Conservation (phyloP, 1,139 yeast species). For the Geotrichum europaeum region DNA sequence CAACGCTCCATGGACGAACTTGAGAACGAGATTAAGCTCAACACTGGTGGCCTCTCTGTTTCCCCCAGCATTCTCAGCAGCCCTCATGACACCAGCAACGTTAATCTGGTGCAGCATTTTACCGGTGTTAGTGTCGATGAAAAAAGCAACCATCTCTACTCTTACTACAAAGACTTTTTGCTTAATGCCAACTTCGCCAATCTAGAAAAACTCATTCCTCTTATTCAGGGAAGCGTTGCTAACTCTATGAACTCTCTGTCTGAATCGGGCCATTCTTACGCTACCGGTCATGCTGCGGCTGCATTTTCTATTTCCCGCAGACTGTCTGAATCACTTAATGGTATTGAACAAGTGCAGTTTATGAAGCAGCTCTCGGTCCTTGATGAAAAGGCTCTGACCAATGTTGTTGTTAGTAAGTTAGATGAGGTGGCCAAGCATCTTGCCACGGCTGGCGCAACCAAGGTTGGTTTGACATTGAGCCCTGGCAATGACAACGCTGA, state of each 20-base stretch:
- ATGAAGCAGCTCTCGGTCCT: slow-evolving; percentile 53
- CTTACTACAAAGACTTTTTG: slow-evolving; percentile 63
- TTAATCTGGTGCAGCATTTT: slow-evolving; percentile 44
- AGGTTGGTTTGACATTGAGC: slow-evolving; percentile 26
- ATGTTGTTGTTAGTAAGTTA: slow-evolving; percentile 56
- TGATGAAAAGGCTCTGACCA: slow-evolving; percentile 53
- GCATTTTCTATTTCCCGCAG: slow-evolving; percentile 55
- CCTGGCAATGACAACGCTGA: slow-evolving; percentile 21
- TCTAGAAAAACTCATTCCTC: slow-evolving; percentile 61
- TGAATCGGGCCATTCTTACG: slow-evolving; percentile 83
- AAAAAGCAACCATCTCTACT: slow-evolving; percentile 56
- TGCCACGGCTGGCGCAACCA: slow-evolving; percentile 21
- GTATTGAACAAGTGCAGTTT: slow-evolving; percentile 70
- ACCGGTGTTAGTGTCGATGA: slow-evolving; percentile 67
- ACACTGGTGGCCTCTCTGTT: slow-evolving; percentile 79
- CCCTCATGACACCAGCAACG: slow-evolving; percentile 23
- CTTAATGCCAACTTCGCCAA: slow-evolving; percentile 65
- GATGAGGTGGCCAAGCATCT: slow-evolving; percentile 44
- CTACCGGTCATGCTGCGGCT: slow-evolving; percentile 63
- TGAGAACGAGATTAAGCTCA: slow-evolving; percentile 75
- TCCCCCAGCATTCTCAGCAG: slow-evolving; percentile 47
- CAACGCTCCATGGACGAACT: slow-evolving; percentile 66
- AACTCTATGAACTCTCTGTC: slow-evolving; percentile 76
- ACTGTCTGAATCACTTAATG: slow-evolving; percentile 59
- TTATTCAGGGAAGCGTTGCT: slow-evolving; percentile 69